Base-by-base conservation (phyloP, 1,139 yeast genomes). In the Kodamaea sp. region DNA sequence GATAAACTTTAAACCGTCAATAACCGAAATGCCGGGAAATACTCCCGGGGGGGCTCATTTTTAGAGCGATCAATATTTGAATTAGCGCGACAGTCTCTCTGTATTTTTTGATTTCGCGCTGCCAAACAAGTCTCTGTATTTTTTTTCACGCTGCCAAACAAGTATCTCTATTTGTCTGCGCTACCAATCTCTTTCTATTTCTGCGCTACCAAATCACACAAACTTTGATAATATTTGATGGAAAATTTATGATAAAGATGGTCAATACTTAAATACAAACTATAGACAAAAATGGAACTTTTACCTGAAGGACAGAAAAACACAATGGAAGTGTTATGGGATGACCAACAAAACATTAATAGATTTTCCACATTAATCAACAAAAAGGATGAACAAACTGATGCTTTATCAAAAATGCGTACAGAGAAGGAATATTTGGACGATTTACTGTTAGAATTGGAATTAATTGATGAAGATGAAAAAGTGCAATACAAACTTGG, bases 311-410 rank as follows among this genome's bases (percentile, higher is more conserved):
- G 87, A 5, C 79, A 81, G 54, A 64, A 65, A 45, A 84, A 85
- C 57, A 81, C 80, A 12, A 55, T 79, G 0, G 94, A 87, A 54
- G 98, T 92, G 23, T 70, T 81, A 24, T 85, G 90, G 80, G 89
- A 78, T 44, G 97, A 92, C 60, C 98, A 92, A 65, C 81, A 84
- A 56, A 78, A 78, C 55, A 92, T 92, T 66, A 92, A 92, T 60
- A 79, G 80, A 57, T 92, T 92, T 55, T 87, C 96, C 22, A 83
- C 89, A 38, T 71, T 89, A 45, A 86, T 89, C 45, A 70, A 79
- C 47, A 78, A 83, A 45, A 79, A 82, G 50, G 87, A 85, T 48
- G 73, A 71, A 25, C 58, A 79, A 23, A 68, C 72, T 32, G 73
- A 63, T n/a, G 70, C 70, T 36, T 67, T 86, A 34, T 64, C 67